phyloP scores from a whole-genome alignment of 345 rosid genomes.

The Acer negundo region DNA sequence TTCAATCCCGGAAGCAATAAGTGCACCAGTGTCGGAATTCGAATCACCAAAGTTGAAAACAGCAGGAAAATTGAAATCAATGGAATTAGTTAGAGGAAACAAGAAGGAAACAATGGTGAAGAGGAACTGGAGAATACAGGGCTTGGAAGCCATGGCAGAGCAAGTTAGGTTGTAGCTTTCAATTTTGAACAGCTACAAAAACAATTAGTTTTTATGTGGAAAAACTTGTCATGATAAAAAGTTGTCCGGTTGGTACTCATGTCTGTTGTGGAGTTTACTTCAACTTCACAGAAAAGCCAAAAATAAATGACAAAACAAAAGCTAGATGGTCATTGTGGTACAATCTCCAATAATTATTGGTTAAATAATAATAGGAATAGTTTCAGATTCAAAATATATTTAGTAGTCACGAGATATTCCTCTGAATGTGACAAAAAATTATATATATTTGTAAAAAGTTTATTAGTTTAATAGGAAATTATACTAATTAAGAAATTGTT shows the following conservation, averaged over 20 bases:
- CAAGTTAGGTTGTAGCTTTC: slow-evolving; percentile 23
- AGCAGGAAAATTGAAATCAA: slow-evolving; percentile 58
- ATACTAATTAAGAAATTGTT: not conserved
- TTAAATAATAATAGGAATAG: too few species aligned
- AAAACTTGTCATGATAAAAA: not conserved
- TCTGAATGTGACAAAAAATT: too few species aligned
- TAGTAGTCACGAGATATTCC: too few species aligned
- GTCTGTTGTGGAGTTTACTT: slow-evolving; percentile 27
- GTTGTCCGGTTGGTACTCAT: slow-evolving; percentile 29
- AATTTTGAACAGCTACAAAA: slow-evolving; percentile 23
- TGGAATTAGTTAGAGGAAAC: slow-evolving; percentile 41
- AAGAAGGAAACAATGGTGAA: slow-evolving; percentile 28
- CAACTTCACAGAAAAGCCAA: not conserved
- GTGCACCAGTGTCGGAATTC: slow-evolving; percentile 85
- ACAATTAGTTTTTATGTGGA: not conserved
- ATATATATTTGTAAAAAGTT: too few species aligned
- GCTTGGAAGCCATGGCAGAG: slow-evolving; percentile 41
- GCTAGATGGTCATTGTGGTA: not conserved
- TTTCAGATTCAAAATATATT: too few species aligned
- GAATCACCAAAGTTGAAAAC: slow-evolving; percentile 94
- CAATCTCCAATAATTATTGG: not conserved
- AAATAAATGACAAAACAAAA: not conserved
- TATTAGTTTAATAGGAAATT: too few species aligned
- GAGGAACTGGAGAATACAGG: slow-evolving; percentile 32
- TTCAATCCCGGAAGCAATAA: slow-evolving; percentile 71